Base-by-base conservation (phyloP, 2,329 filamentous ascomycete genomes). In the Rutstroemia sydowiana region DNA sequence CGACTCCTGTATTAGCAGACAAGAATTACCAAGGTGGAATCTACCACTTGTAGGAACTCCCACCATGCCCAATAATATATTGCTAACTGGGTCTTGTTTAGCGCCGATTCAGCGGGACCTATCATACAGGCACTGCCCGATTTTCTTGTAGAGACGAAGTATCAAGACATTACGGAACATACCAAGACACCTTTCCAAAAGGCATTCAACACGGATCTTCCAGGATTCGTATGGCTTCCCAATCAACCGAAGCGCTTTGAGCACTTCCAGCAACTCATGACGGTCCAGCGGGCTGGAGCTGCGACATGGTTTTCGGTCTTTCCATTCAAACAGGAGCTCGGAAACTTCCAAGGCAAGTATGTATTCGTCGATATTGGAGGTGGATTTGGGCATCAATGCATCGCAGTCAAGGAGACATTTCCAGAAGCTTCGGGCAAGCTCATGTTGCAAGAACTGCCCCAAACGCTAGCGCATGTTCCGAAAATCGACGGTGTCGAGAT, bases 351-450 rank as follows among this genome's bases (percentile, higher is more conserved):
- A 4, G 13, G 8, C 4, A 31, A 18, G 13, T 8, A n/a, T 3
- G 23, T 72, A 31, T 63, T 70, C 40, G 69, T 73, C 2, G 69
- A 74, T 53, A 59, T 73, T 13, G 69, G 70, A 5, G 69, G 72
- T 32, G 66, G 66, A 1, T 60, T 63, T 14, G 71, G 71, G 1
- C 66, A 72, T 11, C 68, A 71, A 37, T 42, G 37, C 9, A 16
- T 43, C 8, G 26, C 28, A 7, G 10, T 49, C 11, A 41, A 26
- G 11, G 31, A 23, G 6, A 26, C 9, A 11, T 32, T 42, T 4
- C 47, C 47, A 21, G n/a, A 48, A 13, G 3, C 40, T 6, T 6
- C 34, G 14, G 45, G 45, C 7, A 39, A n/a, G 16, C 5, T 47
- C 60, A 73, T 9, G 53, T n/a, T 75, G 3, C 69, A 75, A 52